phyloP scores from a whole-genome alignment of 306 rosid genomes.

The Sphenostylis stenocarpa region DNA sequence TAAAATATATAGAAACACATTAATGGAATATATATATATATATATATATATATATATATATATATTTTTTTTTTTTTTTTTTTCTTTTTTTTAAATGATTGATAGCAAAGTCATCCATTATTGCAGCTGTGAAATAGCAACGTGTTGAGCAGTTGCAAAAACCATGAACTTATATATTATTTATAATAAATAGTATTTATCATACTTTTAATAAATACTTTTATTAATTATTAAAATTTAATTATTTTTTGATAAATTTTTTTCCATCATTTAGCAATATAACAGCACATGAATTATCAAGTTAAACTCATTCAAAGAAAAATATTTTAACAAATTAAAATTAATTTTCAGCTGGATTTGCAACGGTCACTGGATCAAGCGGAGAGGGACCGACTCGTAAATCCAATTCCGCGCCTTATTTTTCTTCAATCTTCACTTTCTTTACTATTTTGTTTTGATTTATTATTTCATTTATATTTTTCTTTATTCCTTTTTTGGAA shows the following conservation, averaged over 20 bases:
- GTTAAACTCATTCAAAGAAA: no score
- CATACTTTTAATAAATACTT: no score
- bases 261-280: background rate
- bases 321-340: background rate
- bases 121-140: constrained; percentile 2
- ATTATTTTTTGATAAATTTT: background rate
- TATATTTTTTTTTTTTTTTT: no score
- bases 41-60: no score
- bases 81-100: background rate
- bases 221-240: background rate
- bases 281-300: background rate
- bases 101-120: background rate
- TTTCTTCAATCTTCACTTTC: background rate
- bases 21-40: no score
- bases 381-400: constrained; percentile 34
- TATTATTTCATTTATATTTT: background rate
- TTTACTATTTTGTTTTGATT: background rate
- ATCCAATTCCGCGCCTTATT: constrained; percentile 46
- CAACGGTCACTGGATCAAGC: constrained; percentile 40
- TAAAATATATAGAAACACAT: background rate
- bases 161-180: background rate
- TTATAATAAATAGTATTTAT: background rate
- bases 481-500: background rate
- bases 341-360: background rate
- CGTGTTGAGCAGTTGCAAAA: background rate